These are phyloP conservation scores for Evansstolkia leycettana DNA, from an alignment of 495 filamentous ascomycete genomes.

Conservation along the genomic window DNA sequence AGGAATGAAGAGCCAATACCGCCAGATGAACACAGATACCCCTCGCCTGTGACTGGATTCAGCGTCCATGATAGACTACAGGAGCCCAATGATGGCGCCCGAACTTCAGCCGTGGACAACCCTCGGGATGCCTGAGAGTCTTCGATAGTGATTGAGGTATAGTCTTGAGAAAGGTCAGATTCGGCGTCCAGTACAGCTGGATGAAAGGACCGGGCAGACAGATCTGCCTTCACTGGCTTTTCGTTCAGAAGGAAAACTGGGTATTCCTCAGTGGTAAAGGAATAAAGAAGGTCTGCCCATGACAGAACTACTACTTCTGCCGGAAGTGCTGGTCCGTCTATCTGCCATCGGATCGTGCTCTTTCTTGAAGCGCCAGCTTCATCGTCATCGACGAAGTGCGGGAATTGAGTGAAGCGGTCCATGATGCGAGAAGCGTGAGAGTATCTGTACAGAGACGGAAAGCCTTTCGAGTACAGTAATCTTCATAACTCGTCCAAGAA, in stretches of 20 bases:
- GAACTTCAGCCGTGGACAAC: neutral
- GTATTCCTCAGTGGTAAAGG: conserved; percentile 21
- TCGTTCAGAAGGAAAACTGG: conserved; percentile 24
- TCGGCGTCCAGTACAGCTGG: conserved; percentile 7
- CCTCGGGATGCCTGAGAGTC: conserved; percentile 1
- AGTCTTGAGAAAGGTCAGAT: conserved; percentile 7
- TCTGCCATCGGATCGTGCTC: conserved; percentile 10
- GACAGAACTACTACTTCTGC: conserved; percentile 12
- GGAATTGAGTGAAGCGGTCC: conserved; percentile 15
- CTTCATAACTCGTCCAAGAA: no score
- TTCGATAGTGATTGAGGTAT: conserved; percentile 9
- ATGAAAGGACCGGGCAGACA: conserved; percentile 12
- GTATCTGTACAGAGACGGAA: no score
- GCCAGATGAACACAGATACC: conserved; percentile 11
- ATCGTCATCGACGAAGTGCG: conserved; percentile 5
- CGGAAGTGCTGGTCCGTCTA: conserved; percentile 9
- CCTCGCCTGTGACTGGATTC: conserved; percentile 10
- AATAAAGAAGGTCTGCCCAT: conserved; percentile 28
- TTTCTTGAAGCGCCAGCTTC: conserved; percentile 5
- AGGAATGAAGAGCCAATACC: conserved; percentile 13
- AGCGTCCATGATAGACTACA: conserved; percentile 9
- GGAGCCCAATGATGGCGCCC: no score
- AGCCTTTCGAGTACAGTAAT: no score
- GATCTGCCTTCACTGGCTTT: conserved; percentile 19
- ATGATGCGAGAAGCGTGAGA: conserved; percentile 8